Evolutionary conservation across 129 eudicot genomes (phyloP).

Genomic region (Logfia minima): DNA sequence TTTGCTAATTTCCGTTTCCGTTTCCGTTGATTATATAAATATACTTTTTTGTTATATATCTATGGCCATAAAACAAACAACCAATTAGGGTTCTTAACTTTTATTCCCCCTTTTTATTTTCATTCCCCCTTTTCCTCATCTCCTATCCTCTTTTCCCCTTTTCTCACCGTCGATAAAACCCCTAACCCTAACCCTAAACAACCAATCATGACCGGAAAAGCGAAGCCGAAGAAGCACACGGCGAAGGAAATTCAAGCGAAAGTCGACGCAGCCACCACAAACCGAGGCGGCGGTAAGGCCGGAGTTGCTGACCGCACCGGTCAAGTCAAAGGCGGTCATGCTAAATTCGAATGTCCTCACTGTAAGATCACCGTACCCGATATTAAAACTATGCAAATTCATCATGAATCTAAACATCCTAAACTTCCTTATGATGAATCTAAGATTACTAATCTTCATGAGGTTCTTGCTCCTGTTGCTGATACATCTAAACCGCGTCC

Average conservation of each 20-base stretch:
- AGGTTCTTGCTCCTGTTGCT: constrained; percentile 25
- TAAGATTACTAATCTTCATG: constrained; percentile 72
- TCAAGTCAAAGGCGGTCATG: constrained; percentile 76
- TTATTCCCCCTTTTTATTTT: background rate
- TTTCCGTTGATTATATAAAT: no score
- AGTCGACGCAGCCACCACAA: constrained; percentile 73
- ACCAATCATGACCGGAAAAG: constrained; percentile 57
- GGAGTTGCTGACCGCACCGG: constrained; percentile 87
- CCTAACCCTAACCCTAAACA: background rate
- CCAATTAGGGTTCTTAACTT: constrained; percentile 31
- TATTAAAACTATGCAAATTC: constrained; percentile 90
- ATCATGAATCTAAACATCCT: constrained; percentile 86
- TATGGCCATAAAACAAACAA: constrained; percentile 12
- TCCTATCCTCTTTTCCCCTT: background rate
- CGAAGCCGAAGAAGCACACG: constrained; percentile 77
- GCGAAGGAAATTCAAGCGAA: constrained; percentile 65
- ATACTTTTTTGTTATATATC: background rate
- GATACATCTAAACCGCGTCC: constrained; percentile 42
- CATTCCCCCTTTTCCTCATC: background rate
- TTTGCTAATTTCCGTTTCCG: background rate
- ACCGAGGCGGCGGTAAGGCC: constrained; percentile 86
- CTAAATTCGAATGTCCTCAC: constrained; percentile 83
- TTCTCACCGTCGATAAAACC: constrained; percentile 14
- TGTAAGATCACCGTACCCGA: constrained; percentile 88
- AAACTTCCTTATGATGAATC: constrained; percentile 82